Conservation (phyloP, 768 basidiomycete species). For the Rhodosporidiobolus sp. region DNA sequence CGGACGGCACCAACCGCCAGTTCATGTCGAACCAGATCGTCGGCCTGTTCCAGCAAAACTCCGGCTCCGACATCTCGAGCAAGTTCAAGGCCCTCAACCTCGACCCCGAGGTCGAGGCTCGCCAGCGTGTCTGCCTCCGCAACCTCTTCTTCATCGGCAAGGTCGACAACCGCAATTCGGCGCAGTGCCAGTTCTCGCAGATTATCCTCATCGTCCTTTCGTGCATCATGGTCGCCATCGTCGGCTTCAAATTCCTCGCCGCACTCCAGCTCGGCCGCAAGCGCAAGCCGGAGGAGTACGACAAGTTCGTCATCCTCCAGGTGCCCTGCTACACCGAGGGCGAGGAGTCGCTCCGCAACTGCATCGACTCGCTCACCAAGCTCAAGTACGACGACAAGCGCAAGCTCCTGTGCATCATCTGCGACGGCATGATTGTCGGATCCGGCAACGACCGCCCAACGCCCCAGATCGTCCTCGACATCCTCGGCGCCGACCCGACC, state of each 20-base stretch:
- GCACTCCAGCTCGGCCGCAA: slow-evolving; percentile 76
- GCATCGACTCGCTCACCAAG: slow-evolving; percentile 89
- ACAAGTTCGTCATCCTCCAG: slow-evolving; percentile 93
- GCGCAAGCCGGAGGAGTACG: slow-evolving; percentile 86
- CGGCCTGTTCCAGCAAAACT: slow-evolving; percentile 68
- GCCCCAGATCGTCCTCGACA: slow-evolving; percentile 91
- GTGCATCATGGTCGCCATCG: slow-evolving; percentile 86
- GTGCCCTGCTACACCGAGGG: slow-evolving; percentile 99
- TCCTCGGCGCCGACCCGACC: slow-evolving; percentile 88
- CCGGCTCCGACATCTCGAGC: slow-evolving; percentile 80
- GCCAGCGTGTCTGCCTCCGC: slow-evolving; percentile 82
- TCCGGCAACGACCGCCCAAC: slow-evolving; percentile 95
- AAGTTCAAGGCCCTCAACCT: slow-evolving; percentile 63
- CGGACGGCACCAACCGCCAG: slow-evolving; percentile 53
- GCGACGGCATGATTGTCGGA: slow-evolving; percentile 97
- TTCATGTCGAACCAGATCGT: slow-evolving; percentile 74
- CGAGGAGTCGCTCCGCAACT: slow-evolving; percentile 72
- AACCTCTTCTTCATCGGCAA: slow-evolving; percentile 90
- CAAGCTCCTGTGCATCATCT: slow-evolving; percentile 85
- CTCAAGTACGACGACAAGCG: slow-evolving; percentile 98
- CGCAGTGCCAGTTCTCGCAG: slow-evolving; percentile 85
- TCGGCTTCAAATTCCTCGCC: slow-evolving; percentile 93
- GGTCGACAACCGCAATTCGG: slow-evolving; percentile 85
- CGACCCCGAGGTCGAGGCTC: slow-evolving; percentile 59
- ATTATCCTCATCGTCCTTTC: slow-evolving; percentile 88